Evolutionary conservation across 2,329 filamentous ascomycete genomes (phyloP).

Genomic region (Colletotrichum noveboracense): DNA sequence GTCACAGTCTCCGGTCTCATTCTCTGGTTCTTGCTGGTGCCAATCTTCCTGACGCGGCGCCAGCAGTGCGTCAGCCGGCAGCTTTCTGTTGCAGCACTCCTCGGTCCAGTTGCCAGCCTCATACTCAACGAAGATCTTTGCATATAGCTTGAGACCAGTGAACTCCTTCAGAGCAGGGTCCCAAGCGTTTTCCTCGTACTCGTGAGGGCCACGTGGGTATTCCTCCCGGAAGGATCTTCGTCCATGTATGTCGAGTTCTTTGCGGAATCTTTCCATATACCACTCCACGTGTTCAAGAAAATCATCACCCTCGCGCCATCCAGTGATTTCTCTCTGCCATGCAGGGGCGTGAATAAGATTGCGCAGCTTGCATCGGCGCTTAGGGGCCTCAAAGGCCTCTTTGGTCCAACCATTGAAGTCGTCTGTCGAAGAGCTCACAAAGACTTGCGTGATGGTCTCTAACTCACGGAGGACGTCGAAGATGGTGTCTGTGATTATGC

Average conservation of each 20-base stretch:
- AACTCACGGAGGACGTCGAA: background rate
- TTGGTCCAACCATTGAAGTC: background rate
- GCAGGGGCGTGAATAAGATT: background rate
- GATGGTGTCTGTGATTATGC: background rate
- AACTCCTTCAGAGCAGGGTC: background rate
- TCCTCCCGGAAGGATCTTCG: background rate
- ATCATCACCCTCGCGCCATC: background rate
- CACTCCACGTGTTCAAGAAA: background rate
- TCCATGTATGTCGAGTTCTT: background rate
- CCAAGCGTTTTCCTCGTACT: background rate
- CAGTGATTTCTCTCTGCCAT: background rate
- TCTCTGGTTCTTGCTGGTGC: background rate
- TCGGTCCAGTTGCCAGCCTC: background rate
- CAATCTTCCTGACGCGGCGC: background rate
- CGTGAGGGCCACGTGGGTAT: background rate
- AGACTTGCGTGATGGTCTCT: background rate
- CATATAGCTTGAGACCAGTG: background rate
- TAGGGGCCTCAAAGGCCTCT: background rate
- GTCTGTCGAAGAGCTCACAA: background rate
- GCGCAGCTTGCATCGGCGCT: background rate
- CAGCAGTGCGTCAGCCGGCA: background rate
- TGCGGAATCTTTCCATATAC: background rate
- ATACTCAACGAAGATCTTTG: background rate
- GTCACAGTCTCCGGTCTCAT: background rate
- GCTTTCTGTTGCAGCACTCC: background rate